Evolutionary conservation across 495 filamentous ascomycete genomes (phyloP).

Genomic region (Neurospora sp.): DNA sequence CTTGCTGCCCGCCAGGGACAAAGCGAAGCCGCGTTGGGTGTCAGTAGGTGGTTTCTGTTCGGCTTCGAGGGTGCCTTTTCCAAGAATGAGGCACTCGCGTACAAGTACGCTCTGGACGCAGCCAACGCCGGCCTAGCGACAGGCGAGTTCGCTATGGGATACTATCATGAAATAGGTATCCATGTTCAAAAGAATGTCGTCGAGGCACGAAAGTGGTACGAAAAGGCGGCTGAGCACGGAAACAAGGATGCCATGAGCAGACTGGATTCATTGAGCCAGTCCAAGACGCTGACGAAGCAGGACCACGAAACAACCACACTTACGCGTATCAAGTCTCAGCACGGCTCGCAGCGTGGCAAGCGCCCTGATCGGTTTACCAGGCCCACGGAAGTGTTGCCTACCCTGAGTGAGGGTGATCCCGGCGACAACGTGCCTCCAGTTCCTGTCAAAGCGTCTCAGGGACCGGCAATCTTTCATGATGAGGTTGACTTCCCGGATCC

Average conservation of each 20-base stretch:
- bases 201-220: constrained; percentile 84
- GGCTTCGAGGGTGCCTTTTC: constrained; percentile 84
- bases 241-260: constrained; percentile 80
- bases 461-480: constrained; percentile 22
- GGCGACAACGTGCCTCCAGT: constrained; percentile 2
- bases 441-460: constrained; percentile 13
- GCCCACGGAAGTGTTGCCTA: constrained; percentile 38
- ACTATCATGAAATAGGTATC: constrained; percentile 95
- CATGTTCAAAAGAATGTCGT: constrained; percentile 69
- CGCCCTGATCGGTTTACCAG: constrained; percentile 54
- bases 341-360: constrained; percentile 73
- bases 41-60: constrained; percentile 98
- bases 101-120: constrained; percentile 79
- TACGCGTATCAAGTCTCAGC: constrained; percentile 80
- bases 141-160: constrained; percentile 93
- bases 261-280: constrained; percentile 75
- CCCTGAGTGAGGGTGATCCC: constrained; percentile 29
- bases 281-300: constrained; percentile 75
- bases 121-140: constrained; percentile 72
- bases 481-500: constrained; percentile 65
- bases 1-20: constrained; percentile 83
- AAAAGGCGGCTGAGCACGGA: constrained; percentile 78
- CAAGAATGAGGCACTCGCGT: constrained; percentile 92
- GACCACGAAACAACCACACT: constrained; percentile 92
- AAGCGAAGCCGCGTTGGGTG: constrained; percentile 86